A percentile compares a stretch with the other conserved stretches of the same genome.
phyloP scores from a whole-genome alignment of 192 early-diverging fungal species.

The Rhizophagus prolifer region DNA sequence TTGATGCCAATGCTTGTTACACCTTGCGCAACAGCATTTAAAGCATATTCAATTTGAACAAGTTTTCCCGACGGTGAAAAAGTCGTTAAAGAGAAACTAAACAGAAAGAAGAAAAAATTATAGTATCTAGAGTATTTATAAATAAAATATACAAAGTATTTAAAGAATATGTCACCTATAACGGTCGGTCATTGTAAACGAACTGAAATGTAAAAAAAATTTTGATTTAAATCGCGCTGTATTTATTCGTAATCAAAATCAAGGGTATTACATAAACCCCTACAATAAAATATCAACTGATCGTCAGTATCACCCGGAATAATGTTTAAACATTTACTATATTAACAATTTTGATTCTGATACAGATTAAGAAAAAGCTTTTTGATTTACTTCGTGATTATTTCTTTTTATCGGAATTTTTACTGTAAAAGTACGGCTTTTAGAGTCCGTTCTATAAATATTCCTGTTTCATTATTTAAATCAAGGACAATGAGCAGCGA shows the following conservation, averaged over 20 bases:
- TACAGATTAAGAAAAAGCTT: too few species aligned
- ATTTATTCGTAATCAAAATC: not conserved
- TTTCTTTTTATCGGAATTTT: not conserved
- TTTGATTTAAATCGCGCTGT: not conserved
- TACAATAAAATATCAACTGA: too few species aligned
- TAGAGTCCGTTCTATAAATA: not conserved
- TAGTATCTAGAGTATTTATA: not conserved
- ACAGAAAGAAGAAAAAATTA: not conserved
- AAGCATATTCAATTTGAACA: slow-evolving; percentile 97
- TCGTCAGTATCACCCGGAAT: too few species aligned
- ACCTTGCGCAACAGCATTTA: slow-evolving; percentile 88
- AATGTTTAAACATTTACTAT: too few species aligned
- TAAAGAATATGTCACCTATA: slow-evolving; percentile 10
- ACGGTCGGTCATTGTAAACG: slow-evolving; percentile 13
- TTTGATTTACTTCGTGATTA: not conserved
- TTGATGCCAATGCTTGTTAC: slow-evolving; percentile 94
- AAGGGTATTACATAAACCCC: not conserved
- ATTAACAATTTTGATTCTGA: too few species aligned
- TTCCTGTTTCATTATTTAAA: not conserved
- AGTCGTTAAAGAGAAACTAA: slow-evolving; percentile 96
- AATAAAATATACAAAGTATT: not conserved
- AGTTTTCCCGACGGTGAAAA: slow-evolving; percentile 99
- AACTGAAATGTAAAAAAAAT: not conserved
- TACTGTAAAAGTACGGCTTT: not conserved
- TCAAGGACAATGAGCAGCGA: not conserved